phyloP scores from a whole-genome alignment of 306 rosid species.

The Inga oerstediana region DNA sequence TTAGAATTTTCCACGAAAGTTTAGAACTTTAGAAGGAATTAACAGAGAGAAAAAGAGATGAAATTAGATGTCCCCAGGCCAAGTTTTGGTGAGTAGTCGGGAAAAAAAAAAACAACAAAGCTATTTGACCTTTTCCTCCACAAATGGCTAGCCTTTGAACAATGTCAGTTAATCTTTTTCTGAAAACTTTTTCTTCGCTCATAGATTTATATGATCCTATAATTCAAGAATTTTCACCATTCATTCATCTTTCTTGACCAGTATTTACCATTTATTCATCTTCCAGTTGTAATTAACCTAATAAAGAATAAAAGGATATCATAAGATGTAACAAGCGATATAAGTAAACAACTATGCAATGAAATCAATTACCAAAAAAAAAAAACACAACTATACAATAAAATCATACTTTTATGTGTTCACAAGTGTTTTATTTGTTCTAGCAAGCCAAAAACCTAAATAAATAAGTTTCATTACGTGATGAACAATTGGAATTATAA shows the following conservation, averaged over 20 bases:
- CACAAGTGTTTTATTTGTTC: too few relatives aligned
- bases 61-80: constrained; percentile 25
- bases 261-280: constrained; percentile 7
- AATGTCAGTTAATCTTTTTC: constrained; percentile 40
- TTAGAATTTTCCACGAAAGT: constrained; percentile 25
- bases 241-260: not conserved
- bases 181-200: constrained; percentile 36
- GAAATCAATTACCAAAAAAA: too few relatives aligned
- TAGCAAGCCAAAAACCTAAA: not conserved
- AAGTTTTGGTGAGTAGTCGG: constrained; percentile 26
- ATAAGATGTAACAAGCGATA: constrained; percentile 1
- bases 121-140: constrained; percentile 31
- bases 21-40: constrained; percentile 35
- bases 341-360: not conserved
- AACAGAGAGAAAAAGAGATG: constrained; percentile 30
- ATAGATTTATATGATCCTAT: constrained; percentile 45
- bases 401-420: not conserved
- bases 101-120: not conserved
- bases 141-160: constrained; percentile 40
- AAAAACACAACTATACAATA: not conserved
- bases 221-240: constrained; percentile 41
- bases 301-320: constrained; percentile 17
- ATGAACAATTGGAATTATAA: too few relatives aligned
- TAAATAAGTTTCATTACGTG: too few relatives aligned
- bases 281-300: constrained; percentile 34